Percentiles rank a stretch among this genome's conserved stretches.
Evolutionary conservation across 1,139 yeast species (phyloP).

Genomic region (Geotrichum reessii): DNA sequence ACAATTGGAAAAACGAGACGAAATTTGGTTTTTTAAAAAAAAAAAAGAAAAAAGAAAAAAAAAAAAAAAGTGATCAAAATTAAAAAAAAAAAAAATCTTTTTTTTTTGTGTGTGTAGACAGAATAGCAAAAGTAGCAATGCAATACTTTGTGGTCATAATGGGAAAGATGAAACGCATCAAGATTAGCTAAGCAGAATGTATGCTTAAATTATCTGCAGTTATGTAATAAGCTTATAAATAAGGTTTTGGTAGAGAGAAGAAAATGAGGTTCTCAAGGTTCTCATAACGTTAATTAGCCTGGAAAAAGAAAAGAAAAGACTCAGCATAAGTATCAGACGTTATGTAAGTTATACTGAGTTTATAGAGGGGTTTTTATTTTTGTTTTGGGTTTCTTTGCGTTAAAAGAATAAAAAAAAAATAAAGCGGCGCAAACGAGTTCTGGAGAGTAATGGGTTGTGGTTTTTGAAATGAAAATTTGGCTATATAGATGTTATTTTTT

Average conservation of each 20-base stretch:
- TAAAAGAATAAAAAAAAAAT: no score
- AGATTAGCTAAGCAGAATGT: neutral
- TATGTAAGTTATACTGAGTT: no score
- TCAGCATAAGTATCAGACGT: no score
- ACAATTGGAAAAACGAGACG: no score
- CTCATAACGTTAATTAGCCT: neutral
- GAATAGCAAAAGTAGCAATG: neutral
- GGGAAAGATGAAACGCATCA: neutral
- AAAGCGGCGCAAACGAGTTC: no score
- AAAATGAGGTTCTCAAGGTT: neutral
- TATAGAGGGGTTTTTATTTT: no score
- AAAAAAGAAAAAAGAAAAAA: neutral
- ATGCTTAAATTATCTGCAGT: neutral
- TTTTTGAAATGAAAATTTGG: no score
- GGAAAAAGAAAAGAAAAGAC: neutral
- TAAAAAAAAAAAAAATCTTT: neutral
- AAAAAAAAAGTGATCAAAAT: neutral
- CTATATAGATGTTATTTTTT: no score
- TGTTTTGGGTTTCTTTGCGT: no score
- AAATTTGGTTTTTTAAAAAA: neutral
- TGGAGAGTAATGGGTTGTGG: no score
- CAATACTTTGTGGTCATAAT: neutral
- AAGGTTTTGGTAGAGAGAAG: neutral
- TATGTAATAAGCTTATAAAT: constrained; percentile 12
- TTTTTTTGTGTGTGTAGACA: neutral